Percentiles rank a stretch among this genome's conserved stretches.
Evolutionary conservation across 768 basidiomycete species (phyloP).

Genomic region (Pulveroboletus sp.): DNA sequence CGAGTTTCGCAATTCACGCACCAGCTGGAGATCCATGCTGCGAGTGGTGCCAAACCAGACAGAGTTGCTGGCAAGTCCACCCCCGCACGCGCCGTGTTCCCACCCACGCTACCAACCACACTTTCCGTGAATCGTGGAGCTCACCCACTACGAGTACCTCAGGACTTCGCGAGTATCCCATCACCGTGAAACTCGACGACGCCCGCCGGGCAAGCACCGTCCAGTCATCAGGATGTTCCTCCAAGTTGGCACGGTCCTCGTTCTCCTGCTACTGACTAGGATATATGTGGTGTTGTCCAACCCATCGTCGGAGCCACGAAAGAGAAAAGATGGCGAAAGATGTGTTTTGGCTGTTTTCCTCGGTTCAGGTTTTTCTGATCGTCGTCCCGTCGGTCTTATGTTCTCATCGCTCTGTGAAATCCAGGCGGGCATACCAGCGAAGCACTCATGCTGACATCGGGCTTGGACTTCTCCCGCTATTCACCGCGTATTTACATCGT

Average conservation of each 20-base stretch:
- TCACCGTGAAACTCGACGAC: not conserved
- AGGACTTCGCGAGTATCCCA: not conserved
- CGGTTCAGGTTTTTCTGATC: constrained; percentile 69
- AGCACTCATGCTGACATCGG: constrained; percentile 64
- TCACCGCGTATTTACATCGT: constrained; percentile 74
- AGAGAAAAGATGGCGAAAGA: constrained; percentile 18
- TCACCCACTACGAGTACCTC: too few species aligned
- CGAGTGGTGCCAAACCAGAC: not conserved
- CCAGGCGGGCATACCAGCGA: constrained; percentile 94
- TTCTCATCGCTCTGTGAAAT: constrained; percentile 8
- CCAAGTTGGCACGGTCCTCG: constrained; percentile 2
- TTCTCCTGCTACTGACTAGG: constrained; percentile 18
- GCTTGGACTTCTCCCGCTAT: constrained; percentile 74
- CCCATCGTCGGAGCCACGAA: constrained; percentile 8
- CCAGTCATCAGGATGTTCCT: constrained; percentile 11
- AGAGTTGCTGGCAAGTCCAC: not conserved
- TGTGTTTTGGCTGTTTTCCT: constrained; percentile 78
- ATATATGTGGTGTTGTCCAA: constrained; percentile 15
- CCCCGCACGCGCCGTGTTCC: constrained; percentile 11
- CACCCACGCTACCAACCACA: constrained; percentile 4
- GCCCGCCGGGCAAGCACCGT: not conserved
- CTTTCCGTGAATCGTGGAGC: not conserved
- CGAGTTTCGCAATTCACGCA: constrained; percentile 55
- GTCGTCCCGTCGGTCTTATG: not conserved
- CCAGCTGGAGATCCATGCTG: constrained; percentile 45